These are phyloP conservation scores for Arabidopsis arenosa DNA, from an alignment of 345 rosid species.

Conservation along the genomic window DNA sequence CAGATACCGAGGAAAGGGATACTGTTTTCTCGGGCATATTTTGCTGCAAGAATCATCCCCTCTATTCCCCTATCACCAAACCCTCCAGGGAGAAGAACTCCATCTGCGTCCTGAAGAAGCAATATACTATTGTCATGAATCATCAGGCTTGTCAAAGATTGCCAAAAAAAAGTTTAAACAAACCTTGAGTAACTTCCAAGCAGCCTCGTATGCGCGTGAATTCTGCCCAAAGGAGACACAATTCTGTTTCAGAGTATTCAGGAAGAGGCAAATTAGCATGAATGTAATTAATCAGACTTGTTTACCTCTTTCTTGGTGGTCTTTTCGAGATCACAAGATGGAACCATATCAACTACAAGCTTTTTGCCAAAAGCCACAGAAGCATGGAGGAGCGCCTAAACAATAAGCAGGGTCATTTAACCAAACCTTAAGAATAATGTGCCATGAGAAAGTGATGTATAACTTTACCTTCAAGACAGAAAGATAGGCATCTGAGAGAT, in stretches of 20 bases:
- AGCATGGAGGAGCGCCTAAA: constrained; percentile 93
- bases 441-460: background rate
- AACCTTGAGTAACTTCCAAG: constrained; percentile 80
- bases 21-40: constrained; percentile 78
- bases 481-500: constrained; percentile 85
- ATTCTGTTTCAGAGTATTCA: background rate
- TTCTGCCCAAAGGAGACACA: constrained; percentile 49
- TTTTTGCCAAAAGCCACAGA: constrained; percentile 68
- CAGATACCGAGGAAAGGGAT: constrained; percentile 91
- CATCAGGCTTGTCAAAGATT: constrained; percentile 5
- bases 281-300: background rate
- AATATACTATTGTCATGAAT: background rate
- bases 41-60: constrained; percentile 90
- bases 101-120: constrained; percentile 69
- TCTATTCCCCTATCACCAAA: constrained; percentile 94
- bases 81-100: constrained; percentile 92
- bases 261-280: constrained; percentile 2
- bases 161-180: background rate
- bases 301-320: constrained; percentile 63
- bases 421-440: background rate
- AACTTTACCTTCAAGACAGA: constrained; percentile 70
- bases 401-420: constrained; percentile 2
- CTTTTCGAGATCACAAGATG: constrained; percentile 89
- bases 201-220: constrained; percentile 67
- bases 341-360: constrained; percentile 81